phyloP scores from a whole-genome alignment of 805 yeast species.

The Komagataella populi region DNA sequence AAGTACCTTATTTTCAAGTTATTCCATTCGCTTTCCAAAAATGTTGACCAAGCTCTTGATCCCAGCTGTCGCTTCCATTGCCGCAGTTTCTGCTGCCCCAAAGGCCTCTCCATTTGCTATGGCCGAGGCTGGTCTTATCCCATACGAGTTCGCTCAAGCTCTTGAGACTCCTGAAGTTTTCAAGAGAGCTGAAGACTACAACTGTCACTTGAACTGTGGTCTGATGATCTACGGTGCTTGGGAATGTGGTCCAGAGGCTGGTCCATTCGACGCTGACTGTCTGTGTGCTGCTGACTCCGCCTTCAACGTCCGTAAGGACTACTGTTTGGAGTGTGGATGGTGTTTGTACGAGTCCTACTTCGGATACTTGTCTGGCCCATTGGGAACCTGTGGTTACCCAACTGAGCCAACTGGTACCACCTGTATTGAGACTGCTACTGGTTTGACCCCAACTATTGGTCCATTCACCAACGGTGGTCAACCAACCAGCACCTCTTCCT shows the following conservation, averaged over 20 bases:
- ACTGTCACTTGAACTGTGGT: slow-evolving; percentile 22
- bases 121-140: slow-evolving; percentile 3
- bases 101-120: slow-evolving; percentile 15
- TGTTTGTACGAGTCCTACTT: slow-evolving; percentile 24
- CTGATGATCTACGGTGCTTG: slow-evolving; percentile 17
- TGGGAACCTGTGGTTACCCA: slow-evolving; percentile 16
- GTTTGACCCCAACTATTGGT: not conserved
- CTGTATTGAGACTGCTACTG: slow-evolving; percentile 1
- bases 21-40: not conserved
- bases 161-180: slow-evolving; percentile 16
- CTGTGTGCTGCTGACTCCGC: slow-evolving; percentile 16
- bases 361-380: slow-evolving; percentile 14
- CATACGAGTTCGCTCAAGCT: slow-evolving; percentile 16
- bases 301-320: slow-evolving; percentile 14
- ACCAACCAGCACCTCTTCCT: not conserved
- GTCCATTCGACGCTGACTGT: slow-evolving; percentile 18
- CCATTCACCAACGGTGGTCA: not conserved
- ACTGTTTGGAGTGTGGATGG: slow-evolving; percentile 27
- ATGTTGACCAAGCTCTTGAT: not conserved
- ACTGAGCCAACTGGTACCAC: slow-evolving; percentile 24
- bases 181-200: slow-evolving; percentile 12
- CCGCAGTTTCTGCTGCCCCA: slow-evolving; percentile 14
- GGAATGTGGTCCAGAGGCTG: slow-evolving; percentile 11
- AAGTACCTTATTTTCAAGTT: not conserved
- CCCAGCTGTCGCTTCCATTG: slow-evolving; percentile 12